Evolutionary conservation across 2,329 filamentous ascomycete genomes (phyloP), one percentile per base, ranked within the genome.

Genomic region (Colletotrichum brevisporum): DNA sequence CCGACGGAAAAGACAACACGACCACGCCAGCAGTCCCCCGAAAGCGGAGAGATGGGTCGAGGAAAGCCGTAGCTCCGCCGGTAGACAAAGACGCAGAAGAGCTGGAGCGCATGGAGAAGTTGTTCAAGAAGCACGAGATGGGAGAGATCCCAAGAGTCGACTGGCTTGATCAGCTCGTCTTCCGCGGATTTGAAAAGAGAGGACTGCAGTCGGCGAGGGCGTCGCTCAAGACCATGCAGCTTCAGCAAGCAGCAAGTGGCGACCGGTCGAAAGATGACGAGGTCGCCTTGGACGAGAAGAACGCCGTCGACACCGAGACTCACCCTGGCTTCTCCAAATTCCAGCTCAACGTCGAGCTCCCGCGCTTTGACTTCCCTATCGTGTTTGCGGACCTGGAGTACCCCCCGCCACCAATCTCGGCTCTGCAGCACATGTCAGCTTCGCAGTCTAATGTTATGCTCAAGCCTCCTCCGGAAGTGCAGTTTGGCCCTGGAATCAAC

Each of bases 111-210:
- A 88, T 99, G 73, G 95, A 98, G 76, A 91, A 90, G 62, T 81
- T 98, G 24, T 92, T 99, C 78, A 99, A 99, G 82, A 97, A 97
- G 81, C 96, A 98, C 77, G 97, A 99, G 78, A 97, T 98, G 92
- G 95, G 94, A 18, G 96, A 99, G 78, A 95, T 99, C 27, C 91
- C 94, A 0, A 90, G 94, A 16, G 92, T 97, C 55, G 94, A 97
- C 75, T 99, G 96, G 97, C 88, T 99, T 51, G 96, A 99, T 78
- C 93, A 96, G 76, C 87, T 98, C 74, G 95, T 98, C 3, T 99
- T 97, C 78, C 91, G 95, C 48, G 92, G 92, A 59, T 91, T 97
- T 69, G 95, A 97, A 82, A 96, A 93, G 81, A 86, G 90, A 67
- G 89, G 91, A 24, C 78, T 90, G 3, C 86, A 90, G 74, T 88